Evolutionary conservation across 1,139 yeast species (phyloP), one percentile per base, ranked within the genome.

Genomic region (Hansenula lynferdii): DNA sequence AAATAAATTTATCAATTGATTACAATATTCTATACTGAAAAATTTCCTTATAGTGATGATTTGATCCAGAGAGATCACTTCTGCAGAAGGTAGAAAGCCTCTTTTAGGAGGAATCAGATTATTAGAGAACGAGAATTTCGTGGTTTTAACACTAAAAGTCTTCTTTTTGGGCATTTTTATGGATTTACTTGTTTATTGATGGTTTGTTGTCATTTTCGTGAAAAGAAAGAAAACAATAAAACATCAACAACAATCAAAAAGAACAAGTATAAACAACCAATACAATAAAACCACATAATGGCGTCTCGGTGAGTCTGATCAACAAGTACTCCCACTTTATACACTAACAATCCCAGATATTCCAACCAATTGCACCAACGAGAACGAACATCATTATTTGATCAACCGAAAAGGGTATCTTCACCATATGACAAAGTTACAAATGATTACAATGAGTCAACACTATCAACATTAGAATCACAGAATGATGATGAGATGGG

Each of bases 401-500:
- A 56, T 30, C 47, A 67, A 3, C 68, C 69, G 11, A 57, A 62
- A 25, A 57, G 80, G 42, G 64, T 72, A 10, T 51, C 62, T 2
- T 62, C 70, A n/a, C 85, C 85, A 2, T 79, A 77, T 52, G 78
- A 75, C 24, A 50, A 55, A 10, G 60, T 65, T 12, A 56, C 42
- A 45, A 68, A 69, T 44, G 77, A 75, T 46, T 66, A 68, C 49
- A 75, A 75, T 45, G 75, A 85, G 38, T 71, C 78, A 42, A 70
- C 80, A 53, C 68, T 82, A 66, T 77, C 87, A 34, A 73, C 72
- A 42, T 64, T 89, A 38, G 97, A 90, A 57, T 75, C 89, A 12
- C 97, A 90, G 57, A 83, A 83, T 51, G 86, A 86, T 46, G 89
- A 83, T 30, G 89, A 86, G 43, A 62, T 85, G 57, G 78, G 77